phyloP scores from a whole-genome alignment of 2,329 filamentous ascomycete species.

The Sporothrix dimorphospora region DNA sequence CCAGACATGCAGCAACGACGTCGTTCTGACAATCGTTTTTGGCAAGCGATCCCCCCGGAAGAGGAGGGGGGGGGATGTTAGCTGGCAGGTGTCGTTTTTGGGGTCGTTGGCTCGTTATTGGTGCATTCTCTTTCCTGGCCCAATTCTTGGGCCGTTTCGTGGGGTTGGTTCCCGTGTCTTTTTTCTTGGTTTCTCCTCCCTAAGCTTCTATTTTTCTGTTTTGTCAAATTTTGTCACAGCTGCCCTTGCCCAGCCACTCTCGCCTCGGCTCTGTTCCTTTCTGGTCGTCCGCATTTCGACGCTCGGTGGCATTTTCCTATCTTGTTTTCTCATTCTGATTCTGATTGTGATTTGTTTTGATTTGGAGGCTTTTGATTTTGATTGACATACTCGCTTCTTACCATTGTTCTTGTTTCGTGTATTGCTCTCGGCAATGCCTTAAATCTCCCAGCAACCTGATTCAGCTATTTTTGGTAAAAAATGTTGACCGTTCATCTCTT shows the following conservation, averaged over 20 bases:
- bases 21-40: not conserved
- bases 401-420: not conserved
- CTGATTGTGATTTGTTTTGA: not conserved
- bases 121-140: not conserved
- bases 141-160: not conserved
- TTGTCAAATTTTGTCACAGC: conserved; percentile 1
- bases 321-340: not conserved
- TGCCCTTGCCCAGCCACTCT: not conserved
- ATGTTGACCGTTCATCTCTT: not conserved
- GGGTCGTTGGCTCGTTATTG: not conserved
- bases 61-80: not conserved
- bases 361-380: not conserved
- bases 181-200: not conserved
- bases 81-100: not conserved
- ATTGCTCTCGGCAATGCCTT: not conserved
- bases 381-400: not conserved
- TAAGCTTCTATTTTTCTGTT: not conserved
- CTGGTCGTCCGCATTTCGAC: not conserved
- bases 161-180: not conserved
- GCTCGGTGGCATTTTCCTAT: not conserved
- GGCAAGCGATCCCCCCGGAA: not conserved
- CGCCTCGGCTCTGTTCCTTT: not conserved
- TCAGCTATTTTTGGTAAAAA: not conserved
- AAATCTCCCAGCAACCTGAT: not conserved
- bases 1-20: conserved; percentile 11